Conservation (phyloP, 371 early-diverging fungal genomes). For the Actinomortierella wolfii region DNA sequence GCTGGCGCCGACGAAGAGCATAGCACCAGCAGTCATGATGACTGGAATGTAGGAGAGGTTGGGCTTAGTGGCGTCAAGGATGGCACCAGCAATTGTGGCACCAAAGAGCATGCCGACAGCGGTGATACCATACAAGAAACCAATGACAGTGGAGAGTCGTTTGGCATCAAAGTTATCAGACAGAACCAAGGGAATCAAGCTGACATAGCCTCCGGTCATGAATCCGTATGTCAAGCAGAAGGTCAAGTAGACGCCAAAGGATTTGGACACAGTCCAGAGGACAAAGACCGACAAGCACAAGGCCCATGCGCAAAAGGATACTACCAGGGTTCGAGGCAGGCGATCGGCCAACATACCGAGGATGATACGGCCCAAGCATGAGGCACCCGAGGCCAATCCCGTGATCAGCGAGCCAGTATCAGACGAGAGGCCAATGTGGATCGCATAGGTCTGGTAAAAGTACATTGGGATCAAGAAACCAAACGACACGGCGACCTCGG, state of each 20-base stretch:
- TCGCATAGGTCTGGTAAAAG: constrained; percentile 47
- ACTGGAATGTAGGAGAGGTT: constrained; percentile 50
- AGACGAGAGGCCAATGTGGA: constrained; percentile 43
- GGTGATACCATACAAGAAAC: constrained; percentile 47
- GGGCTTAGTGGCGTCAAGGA: constrained; percentile 44
- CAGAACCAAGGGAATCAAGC: constrained; percentile 51
- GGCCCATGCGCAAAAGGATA: constrained; percentile 46
- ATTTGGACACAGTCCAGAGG: constrained; percentile 64
- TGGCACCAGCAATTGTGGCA: constrained; percentile 53
- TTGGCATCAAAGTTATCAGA: constrained; percentile 58
- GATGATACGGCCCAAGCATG: constrained; percentile 57
- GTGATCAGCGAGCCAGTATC: constrained; percentile 56
- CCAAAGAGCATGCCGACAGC: constrained; percentile 45
- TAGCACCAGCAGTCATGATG: constrained; percentile 57
- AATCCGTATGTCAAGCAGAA: constrained; percentile 67
- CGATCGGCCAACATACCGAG: constrained; percentile 56
- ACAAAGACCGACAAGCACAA: constrained; percentile 53
- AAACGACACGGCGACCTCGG: constrained; percentile 39
- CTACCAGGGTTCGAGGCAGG: constrained; percentile 61
- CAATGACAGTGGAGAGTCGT: constrained; percentile 46
- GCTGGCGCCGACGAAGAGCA: constrained; percentile 44
- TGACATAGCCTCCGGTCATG: constrained; percentile 61
- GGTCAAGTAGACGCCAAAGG: constrained; percentile 49
- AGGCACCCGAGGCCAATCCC: constrained; percentile 58
- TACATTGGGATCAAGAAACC: constrained; percentile 51